A percentile compares a stretch with the other conserved stretches of the same genome.
These are phyloP conservation scores for Pascua sp. DNA, from an alignment of 1,284 basidiomycete species.

Conservation along the genomic window DNA sequence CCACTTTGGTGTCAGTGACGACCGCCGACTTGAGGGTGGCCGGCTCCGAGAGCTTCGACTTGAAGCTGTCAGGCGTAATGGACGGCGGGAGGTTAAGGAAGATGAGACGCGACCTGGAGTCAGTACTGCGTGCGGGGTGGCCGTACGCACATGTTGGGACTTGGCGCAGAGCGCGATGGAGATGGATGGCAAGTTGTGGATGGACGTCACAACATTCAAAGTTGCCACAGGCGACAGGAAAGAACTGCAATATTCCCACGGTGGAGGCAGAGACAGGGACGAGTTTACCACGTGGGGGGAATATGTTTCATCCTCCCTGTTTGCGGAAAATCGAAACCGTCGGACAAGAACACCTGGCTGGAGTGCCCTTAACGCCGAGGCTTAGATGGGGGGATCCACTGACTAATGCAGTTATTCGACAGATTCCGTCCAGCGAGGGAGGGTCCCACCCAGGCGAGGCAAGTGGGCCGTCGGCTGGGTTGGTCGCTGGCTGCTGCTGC, in stretches of 20 bases:
- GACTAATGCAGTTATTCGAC: background rate
- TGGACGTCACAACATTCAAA: conserved; percentile 1
- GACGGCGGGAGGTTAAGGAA: conserved; percentile 83
- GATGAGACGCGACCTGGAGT: conserved; percentile 73
- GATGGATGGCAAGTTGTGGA: background rate
- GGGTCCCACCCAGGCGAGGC: too few species aligned
- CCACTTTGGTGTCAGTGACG: conserved; percentile 84
- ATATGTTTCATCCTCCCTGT: background rate
- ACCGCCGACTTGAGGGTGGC: conserved; percentile 30
- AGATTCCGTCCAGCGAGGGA: too few species aligned
- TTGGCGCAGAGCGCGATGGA: background rate
- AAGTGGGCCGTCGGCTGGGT: too few species aligned
- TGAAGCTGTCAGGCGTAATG: conserved; percentile 55
- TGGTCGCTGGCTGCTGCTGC: too few species aligned
- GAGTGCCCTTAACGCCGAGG: too few species aligned
- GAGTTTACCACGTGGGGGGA: too few species aligned
- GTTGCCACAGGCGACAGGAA: background rate
- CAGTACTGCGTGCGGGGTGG: background rate
- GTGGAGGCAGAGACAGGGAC: too few species aligned
- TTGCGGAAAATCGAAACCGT: background rate
- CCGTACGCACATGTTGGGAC: background rate
- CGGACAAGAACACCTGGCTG: too few species aligned
- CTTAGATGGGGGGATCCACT: too few species aligned
- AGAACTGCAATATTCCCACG: too few species aligned
- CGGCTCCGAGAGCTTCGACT: conserved; percentile 53